Percentiles rank a stretch among this genome's conserved stretches.
Evolutionary conservation across 164 flowering plant species (phyloP).

Genomic region (Vitis cinerea): DNA sequence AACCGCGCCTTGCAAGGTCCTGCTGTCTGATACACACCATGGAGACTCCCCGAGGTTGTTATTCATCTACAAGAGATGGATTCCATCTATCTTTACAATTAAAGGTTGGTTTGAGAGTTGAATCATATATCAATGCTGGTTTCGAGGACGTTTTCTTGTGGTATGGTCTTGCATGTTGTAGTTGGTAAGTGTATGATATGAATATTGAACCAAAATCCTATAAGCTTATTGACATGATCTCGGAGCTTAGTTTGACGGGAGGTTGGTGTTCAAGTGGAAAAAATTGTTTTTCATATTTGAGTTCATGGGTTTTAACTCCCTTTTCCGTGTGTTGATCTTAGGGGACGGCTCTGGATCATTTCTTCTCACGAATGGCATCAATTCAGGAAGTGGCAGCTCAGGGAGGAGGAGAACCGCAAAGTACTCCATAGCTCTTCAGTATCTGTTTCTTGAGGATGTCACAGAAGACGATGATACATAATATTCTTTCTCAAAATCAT

Average conservation of each 20-base stretch:
- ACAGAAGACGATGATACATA: conserved; percentile 26
- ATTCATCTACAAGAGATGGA: conserved; percentile 88
- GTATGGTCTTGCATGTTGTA: no score
- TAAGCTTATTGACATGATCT: no score
- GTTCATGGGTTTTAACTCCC: no score
- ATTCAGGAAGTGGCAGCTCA: conserved; percentile 6
- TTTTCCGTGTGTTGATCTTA: conserved; percentile 16
- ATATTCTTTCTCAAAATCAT: background rate
- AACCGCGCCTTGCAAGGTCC: conserved; percentile 51
- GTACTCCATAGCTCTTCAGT: conserved; percentile 77
- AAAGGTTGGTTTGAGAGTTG: conserved; percentile 41
- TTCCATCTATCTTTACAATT: conserved; percentile 56
- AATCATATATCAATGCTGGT: background rate
- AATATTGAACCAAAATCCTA: no score
- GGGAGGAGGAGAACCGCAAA: conserved; percentile 39
- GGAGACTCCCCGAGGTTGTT: conserved; percentile 80
- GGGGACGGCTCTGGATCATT: conserved; percentile 69
- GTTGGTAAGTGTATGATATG: no score
- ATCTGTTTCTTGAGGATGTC: conserved; percentile 57
- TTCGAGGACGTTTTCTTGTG: background rate
- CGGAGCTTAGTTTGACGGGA: no score
- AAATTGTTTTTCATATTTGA: no score
- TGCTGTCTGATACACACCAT: conserved; percentile 79
- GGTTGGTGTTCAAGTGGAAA: no score
- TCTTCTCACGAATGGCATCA: conserved; percentile 31